Base-by-base conservation (phyloP, 345 rosid species). In the Turritis glabra region DNA sequence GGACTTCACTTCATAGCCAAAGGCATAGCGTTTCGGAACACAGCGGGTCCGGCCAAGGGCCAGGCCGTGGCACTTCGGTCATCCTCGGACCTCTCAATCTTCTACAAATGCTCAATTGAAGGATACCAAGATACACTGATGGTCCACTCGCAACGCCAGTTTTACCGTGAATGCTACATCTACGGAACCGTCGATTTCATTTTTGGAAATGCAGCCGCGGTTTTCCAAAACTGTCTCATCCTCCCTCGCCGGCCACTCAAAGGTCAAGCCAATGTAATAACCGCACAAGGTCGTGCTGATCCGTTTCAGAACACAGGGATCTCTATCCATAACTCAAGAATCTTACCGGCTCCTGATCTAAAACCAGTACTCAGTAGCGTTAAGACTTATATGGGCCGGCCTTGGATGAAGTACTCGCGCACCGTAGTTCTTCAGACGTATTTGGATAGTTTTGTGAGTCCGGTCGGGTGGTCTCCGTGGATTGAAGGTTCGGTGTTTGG, bases 51-150 rank as follows among this genome's bases (percentile, higher is more conserved):
- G 0, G 69, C 67, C 2, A 79, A 70, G 5, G 82, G 82, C 67
- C 98, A 94, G 65, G 98, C 98, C 1, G 97, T 91, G 8, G 97
- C 97, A 23, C 85, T 94, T 56, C 84, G 96, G 57, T 90, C 98
- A 25, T 89, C 89, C 41, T 86, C 98, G 0, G 97, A 94, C 41
- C 91, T 87, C 50, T 90, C 96, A 0, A 86, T 91, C 54, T 94
- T 91, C 83, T 87, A 87, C 82, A 85, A 83, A 6, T 91, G 97
- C 21, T 78, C 88, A 26, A 85, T 94, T 4, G 88, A 84, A 60
- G 96, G 96, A 5, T 91, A 90, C 76, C 97, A 94, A 81, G 98
- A 91, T 82, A 94, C 98, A 3, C 74, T 94, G 14, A 84, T 88
- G 78, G 85, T 84, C 43, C 97, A 90, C 55, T 90, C 97, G 0